Evolutionary conservation across 140 eudicot genomes (phyloP).

Genomic region (Stevia rebaudiana): DNA sequence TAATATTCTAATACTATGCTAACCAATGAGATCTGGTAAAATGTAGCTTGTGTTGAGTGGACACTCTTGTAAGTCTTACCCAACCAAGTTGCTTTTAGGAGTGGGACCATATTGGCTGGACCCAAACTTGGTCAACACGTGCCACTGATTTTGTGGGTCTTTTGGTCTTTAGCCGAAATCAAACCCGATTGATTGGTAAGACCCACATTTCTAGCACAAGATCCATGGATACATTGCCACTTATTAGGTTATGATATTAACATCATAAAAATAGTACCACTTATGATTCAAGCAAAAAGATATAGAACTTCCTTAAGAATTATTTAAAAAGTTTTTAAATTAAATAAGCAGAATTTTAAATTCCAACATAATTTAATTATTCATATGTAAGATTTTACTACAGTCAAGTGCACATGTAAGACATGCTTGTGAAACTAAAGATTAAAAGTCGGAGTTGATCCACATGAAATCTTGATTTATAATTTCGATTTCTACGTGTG

Average conservation of each 20-base stretch:
- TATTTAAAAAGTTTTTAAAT: too few relatives aligned
- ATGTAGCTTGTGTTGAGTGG: too few relatives aligned
- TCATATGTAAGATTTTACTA: neutral
- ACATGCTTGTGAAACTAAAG: constrained; percentile 9
- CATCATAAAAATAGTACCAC: neutral
- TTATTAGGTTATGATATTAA: neutral
- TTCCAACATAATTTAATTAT: neutral
- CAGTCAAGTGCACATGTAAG: neutral
- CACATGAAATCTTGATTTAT: neutral
- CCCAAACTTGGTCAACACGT: constrained; percentile 10
- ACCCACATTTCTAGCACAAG: neutral
- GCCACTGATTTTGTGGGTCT: neutral
- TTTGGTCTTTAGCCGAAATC: neutral
- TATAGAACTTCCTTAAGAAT: neutral
- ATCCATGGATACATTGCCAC: neutral
- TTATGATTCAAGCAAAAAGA: neutral
- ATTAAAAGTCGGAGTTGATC: neutral
- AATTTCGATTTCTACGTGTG: neutral
- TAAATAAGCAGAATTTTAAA: neutral
- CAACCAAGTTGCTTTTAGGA: constrained; percentile 17
- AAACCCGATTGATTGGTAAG: too few relatives aligned
- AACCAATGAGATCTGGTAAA: neutral
- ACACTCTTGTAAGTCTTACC: constrained; percentile 4
- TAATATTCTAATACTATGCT: neutral
- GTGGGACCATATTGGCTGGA: neutral